Percentiles rank a stretch among this genome's conserved stretches.
Conservation (phyloP, 495 filamentous ascomycete genomes). For the Penicillium verhagenii region DNA sequence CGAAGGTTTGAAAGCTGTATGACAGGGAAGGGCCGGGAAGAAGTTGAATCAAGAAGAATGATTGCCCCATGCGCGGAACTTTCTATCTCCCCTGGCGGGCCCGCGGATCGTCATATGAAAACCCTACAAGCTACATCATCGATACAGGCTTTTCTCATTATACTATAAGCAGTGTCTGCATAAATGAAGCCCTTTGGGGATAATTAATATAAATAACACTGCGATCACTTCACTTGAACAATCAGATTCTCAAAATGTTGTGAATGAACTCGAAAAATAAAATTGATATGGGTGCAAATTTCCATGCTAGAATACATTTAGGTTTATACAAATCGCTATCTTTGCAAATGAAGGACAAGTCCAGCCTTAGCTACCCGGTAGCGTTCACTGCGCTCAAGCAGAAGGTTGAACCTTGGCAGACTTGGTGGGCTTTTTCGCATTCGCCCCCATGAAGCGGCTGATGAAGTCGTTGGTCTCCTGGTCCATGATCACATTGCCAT, state of each 20-base stretch:
- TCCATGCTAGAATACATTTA: constrained; percentile 42
- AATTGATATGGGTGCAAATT: constrained; percentile 23
- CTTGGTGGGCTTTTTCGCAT: constrained; percentile 15
- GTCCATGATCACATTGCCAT: constrained; percentile 40
- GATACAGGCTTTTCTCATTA: too few relatives aligned
- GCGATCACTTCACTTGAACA: too few relatives aligned
- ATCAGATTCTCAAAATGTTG: not conserved
- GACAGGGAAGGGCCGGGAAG: constrained; percentile 7
- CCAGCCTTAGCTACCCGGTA: not conserved
- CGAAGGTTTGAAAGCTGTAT: constrained; percentile 14
- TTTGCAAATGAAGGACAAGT: constrained; percentile 8
- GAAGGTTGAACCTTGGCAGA: constrained; percentile 1
- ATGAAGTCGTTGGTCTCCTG: constrained; percentile 36
- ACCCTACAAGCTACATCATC: too few relatives aligned
- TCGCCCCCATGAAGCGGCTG: constrained; percentile 31
- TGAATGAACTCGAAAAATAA: constrained; percentile 1
- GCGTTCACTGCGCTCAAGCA: constrained; percentile 4
- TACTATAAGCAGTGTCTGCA: not conserved
- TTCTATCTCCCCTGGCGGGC: not conserved
- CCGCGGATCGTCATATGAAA: not conserved
- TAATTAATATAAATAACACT: too few relatives aligned
- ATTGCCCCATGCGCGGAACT: constrained; percentile 12
- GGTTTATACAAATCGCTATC: constrained; percentile 39
- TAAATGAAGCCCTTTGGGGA: too few relatives aligned
- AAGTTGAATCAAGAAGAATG: constrained; percentile 18